A percentile compares a stretch with the other conserved stretches of the same genome.
phyloP scores from a whole-genome alignment of 108 stramenopile genomes.

The Nannochloropsis gaditana region DNA sequence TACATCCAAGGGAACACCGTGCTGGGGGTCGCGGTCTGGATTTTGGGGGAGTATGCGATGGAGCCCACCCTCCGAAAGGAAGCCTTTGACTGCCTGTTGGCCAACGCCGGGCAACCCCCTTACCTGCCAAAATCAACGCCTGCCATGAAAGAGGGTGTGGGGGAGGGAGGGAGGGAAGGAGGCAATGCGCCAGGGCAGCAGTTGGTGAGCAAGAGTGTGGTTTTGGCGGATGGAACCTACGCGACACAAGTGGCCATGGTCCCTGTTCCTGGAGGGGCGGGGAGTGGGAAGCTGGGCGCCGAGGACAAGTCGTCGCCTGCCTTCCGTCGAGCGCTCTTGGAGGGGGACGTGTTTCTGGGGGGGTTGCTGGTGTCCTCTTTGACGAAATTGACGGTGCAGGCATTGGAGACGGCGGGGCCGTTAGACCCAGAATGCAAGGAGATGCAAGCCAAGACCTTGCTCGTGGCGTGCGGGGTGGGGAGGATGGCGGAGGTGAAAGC shows the following conservation, averaged over 20 bases:
- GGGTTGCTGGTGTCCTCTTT: slow-evolving; percentile 71
- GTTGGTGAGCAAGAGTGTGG: slow-evolving; percentile 79
- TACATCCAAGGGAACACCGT: slow-evolving; percentile 77
- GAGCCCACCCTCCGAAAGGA: slow-evolving; percentile 24
- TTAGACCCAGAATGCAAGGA: slow-evolving; percentile 42
- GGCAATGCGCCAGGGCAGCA: slow-evolving; percentile 18
- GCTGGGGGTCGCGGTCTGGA: slow-evolving; percentile 94
- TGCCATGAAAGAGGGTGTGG: neutral
- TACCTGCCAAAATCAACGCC: slow-evolving; percentile 44
- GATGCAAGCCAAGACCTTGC: slow-evolving; percentile 51
- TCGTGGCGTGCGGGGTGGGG: slow-evolving; percentile 48
- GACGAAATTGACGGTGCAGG: slow-evolving; percentile 80
- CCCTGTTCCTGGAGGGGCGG: neutral
- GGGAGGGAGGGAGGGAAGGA: neutral
- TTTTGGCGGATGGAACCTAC: slow-evolving; percentile 96
- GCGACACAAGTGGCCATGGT: slow-evolving; percentile 78
- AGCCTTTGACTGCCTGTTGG: slow-evolving; percentile 68
- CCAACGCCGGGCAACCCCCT: slow-evolving; percentile 70
- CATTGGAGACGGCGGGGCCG: slow-evolving; percentile 53
- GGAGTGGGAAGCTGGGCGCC: neutral
- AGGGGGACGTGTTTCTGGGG: slow-evolving; percentile 88
- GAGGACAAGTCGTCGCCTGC: slow-evolving; percentile 59
- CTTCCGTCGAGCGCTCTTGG: slow-evolving; percentile 76
- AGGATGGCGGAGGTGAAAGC: slow-evolving; percentile 45
- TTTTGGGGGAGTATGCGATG: slow-evolving; percentile 91